A percentile compares a stretch with the other conserved stretches of the same genome.
These are phyloP conservation scores for Eimeria maxima DNA, from an alignment of 169 alveolate species.

Conservation along the genomic window DNA sequence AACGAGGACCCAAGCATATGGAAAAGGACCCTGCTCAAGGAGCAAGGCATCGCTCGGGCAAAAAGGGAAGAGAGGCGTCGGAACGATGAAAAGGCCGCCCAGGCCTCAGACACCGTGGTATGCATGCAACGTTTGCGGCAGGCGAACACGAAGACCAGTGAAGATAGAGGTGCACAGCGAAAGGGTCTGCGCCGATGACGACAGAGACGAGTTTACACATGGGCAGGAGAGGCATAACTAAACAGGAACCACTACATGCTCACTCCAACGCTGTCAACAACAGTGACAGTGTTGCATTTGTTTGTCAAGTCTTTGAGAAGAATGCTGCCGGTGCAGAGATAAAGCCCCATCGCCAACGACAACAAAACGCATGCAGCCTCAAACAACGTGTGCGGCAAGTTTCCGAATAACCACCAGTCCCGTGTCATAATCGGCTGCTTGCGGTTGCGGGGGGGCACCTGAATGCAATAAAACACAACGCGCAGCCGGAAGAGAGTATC, in stretches of 20 bases:
- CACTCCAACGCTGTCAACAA: slow-evolving; percentile 62
- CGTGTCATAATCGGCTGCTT: slow-evolving; percentile 95
- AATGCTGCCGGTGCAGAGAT: slow-evolving; percentile 92
- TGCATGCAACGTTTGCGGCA: neutral
- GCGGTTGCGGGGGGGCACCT: slow-evolving; percentile 93
- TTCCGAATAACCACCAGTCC: slow-evolving; percentile 95
- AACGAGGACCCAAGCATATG: neutral
- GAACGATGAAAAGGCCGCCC: too few species aligned
- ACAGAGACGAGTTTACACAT: neutral
- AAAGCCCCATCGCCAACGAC: slow-evolving; percentile 91
- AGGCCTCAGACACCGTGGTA: neutral
- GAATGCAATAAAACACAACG: neutral
- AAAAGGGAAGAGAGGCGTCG: neutral
- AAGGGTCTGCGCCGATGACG: neutral
- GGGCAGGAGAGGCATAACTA: neutral
- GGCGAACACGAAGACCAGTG: neutral
- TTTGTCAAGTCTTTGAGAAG: slow-evolving; percentile 86
- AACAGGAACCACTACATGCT: neutral
- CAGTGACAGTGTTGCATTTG: slow-evolving; percentile 87
- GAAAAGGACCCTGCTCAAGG: neutral
- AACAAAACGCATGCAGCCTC: slow-evolving; percentile 93
- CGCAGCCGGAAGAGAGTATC: too few species aligned
- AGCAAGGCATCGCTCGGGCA: neutral
- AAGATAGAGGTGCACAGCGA: neutral
- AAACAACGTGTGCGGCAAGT: slow-evolving; percentile 94